Conservation (phyloP, 176 grass and related monocot genomes). For the Aegilops tauschii region DNA sequence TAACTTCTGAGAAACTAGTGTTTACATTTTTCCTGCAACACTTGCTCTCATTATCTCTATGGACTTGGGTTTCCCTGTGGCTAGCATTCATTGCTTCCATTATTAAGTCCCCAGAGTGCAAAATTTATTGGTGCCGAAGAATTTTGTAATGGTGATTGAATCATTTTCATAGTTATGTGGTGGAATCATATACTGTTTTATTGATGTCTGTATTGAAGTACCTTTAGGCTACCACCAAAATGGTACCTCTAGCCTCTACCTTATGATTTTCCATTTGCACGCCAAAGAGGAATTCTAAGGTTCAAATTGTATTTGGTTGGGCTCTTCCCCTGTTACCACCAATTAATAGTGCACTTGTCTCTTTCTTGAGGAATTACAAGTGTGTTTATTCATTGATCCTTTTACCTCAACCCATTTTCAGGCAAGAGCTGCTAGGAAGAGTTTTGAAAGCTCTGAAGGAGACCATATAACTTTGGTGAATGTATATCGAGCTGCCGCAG, state of each 20-base stretch:
- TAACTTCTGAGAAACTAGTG: background rate
- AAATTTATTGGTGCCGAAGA: background rate
- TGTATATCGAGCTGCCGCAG: slow-evolving; percentile 63
- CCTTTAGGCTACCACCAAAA: background rate
- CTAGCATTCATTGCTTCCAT: background rate
- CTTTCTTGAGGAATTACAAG: background rate
- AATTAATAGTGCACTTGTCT: background rate
- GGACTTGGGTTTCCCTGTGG: background rate
- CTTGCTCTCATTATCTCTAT: background rate
- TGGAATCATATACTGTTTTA: background rate
- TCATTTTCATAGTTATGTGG: background rate
- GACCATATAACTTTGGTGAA: slow-evolving; percentile 90
- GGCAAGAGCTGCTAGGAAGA: slow-evolving; percentile 92
- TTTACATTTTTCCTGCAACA: background rate
- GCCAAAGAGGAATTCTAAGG: background rate
- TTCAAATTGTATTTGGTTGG: slow-evolving; percentile 8
- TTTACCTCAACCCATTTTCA: slow-evolving; percentile 31
- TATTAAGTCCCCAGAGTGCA: background rate
- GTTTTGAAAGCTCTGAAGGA: slow-evolving; percentile 76
- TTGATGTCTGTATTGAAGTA: background rate
- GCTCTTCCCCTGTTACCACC: background rate
- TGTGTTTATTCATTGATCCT: background rate
- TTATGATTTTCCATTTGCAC: slow-evolving; percentile 1
- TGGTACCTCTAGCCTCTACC: background rate
- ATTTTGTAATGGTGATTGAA: background rate